Conservation (phyloP, 164 flowering plant genomes). For the Nymphaea thermarum region DNA sequence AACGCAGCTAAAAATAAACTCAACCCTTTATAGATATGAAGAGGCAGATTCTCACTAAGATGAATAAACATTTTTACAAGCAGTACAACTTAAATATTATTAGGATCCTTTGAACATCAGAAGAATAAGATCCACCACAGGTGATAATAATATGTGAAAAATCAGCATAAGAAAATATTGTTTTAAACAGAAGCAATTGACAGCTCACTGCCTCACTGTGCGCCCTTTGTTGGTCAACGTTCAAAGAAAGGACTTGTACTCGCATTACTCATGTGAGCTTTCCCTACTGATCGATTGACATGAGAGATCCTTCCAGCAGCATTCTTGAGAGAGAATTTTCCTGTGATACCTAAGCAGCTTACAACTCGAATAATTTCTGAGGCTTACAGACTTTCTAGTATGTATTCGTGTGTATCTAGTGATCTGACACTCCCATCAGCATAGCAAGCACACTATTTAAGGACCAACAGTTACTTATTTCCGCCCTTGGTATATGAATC, state of each 20-base stretch:
- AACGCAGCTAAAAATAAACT: no score
- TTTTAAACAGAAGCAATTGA: background rate
- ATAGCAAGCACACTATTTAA: background rate
- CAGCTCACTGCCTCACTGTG: background rate
- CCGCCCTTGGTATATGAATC: slow-evolving; percentile 68
- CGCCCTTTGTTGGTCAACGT: no score
- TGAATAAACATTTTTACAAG: background rate
- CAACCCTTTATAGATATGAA: no score
- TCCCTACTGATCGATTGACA: background rate
- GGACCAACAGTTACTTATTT: slow-evolving; percentile 12
- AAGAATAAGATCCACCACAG: background rate
- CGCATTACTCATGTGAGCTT: no score
- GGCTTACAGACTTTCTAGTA: background rate
- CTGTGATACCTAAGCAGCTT: background rate
- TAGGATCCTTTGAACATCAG: background rate
- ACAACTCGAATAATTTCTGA: background rate
- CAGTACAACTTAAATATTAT: background rate
- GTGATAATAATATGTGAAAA: background rate
- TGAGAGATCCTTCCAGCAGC: background rate
- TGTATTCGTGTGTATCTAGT: no score
- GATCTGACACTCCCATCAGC: background rate
- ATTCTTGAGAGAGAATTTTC: background rate
- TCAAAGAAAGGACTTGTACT: no score
- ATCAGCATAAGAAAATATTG: no score
- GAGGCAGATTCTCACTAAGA: no score